Conservation (phyloP, 1,284 basidiomycete genomes). For the Melampsora larici-populina region DNA sequence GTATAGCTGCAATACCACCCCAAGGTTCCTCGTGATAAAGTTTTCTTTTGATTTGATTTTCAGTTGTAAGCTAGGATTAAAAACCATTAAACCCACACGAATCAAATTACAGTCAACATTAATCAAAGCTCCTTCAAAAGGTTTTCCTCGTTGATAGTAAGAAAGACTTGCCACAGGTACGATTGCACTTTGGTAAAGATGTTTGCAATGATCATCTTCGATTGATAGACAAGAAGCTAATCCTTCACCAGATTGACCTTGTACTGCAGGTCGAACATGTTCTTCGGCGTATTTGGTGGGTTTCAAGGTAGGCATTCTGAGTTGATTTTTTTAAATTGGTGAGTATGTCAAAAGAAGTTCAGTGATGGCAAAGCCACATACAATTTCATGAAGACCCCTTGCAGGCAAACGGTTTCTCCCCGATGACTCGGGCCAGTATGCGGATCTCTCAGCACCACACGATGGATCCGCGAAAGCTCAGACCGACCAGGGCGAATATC, state of each 20-base stretch:
- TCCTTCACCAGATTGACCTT: constrained; percentile 19
- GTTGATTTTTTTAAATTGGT: too few species aligned
- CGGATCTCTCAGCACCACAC: too few species aligned
- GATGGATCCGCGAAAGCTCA: too few species aligned
- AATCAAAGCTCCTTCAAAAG: background rate
- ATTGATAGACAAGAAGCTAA: constrained; percentile 33
- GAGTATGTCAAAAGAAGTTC: too few species aligned
- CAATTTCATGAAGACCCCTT: too few species aligned
- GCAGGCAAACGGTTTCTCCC: too few species aligned
- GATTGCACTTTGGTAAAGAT: constrained; percentile 23
- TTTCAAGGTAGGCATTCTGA: constrained; percentile 33
- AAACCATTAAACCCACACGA: too few species aligned
- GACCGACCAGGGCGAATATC: too few species aligned
- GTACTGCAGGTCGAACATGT: constrained; percentile 11
- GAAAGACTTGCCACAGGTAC: constrained; percentile 7
- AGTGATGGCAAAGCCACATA: too few species aligned
- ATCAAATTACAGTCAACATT: background rate
- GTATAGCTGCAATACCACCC: constrained; percentile 22
- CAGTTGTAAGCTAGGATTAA: constrained; percentile 6
- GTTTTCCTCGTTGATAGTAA: background rate
- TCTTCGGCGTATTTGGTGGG: constrained; percentile 39
- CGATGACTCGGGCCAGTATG: too few species aligned
- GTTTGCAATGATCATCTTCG: constrained; percentile 19
- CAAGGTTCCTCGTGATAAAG: constrained; percentile 15
- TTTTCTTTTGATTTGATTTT: constrained; percentile 38